Conservation (phyloP, 2,329 filamentous ascomycete genomes). For the Dactylellina leptospora region DNA sequence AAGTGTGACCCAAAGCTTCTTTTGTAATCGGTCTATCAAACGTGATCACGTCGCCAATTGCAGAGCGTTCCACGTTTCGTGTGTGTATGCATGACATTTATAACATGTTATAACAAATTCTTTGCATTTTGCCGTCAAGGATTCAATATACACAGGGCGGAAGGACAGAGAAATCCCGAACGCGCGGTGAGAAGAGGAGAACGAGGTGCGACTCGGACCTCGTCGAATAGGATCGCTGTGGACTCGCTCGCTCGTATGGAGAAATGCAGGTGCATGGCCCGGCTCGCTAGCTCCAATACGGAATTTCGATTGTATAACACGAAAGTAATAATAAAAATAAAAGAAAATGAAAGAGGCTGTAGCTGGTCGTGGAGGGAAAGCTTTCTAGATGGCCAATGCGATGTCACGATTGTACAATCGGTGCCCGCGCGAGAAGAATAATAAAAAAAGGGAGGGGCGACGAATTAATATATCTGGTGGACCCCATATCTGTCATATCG, state of each 20-base stretch:
- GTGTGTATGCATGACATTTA: conserved; percentile 28
- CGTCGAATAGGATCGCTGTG: conserved; percentile 1
- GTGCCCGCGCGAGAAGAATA: conserved; percentile 2
- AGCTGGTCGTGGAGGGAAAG: too few relatives aligned
- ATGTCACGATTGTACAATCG: too few relatives aligned
- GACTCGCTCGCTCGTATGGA: conserved; percentile 44
- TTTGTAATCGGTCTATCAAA: not conserved
- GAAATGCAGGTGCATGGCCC: conserved; percentile 43
- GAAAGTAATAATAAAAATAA: too few relatives aligned
- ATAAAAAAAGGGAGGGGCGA: not conserved
- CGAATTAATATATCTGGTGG: not conserved
- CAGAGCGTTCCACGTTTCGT: conserved; percentile 10
- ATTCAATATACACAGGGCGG: conserved; percentile 42
- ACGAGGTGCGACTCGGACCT: not conserved
- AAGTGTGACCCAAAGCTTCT: not conserved
- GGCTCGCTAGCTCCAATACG: conserved; percentile 28
- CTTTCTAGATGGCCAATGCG: too few relatives aligned
- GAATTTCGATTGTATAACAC: conserved; percentile 41
- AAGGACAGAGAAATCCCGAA: conserved; percentile 33
- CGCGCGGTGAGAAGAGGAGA: conserved; percentile 10
- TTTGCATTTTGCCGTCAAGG: conserved; percentile 39
- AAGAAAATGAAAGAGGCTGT: too few relatives aligned
- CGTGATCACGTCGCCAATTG: not conserved
- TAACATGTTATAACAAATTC: too few relatives aligned
- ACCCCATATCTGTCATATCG: not conserved